Conservation (phyloP, 1,284 basidiomycete genomes). For the Puccinia polysora region DNA sequence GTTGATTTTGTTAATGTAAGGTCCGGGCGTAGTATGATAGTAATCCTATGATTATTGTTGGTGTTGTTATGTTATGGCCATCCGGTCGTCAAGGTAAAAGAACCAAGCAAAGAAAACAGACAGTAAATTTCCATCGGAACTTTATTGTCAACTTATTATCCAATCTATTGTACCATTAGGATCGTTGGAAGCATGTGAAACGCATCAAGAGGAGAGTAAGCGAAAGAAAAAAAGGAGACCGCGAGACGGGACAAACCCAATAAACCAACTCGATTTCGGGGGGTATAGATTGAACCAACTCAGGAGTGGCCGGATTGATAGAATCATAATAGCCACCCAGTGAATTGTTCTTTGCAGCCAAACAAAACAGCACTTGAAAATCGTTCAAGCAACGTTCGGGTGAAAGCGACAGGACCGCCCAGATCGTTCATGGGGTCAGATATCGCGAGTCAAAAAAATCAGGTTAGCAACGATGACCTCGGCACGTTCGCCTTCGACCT, state of each 20-base stretch:
- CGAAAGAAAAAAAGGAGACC: neutral
- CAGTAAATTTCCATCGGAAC: neutral
- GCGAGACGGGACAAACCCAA: slow-evolving; percentile 44
- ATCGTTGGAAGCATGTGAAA: neutral
- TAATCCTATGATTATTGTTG: slow-evolving; percentile 42
- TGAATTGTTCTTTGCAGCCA: slow-evolving; percentile 53
- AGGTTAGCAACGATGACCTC: neutral
- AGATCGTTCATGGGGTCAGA: slow-evolving; percentile 55
- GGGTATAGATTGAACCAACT: slow-evolving; percentile 50
- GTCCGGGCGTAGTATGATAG: slow-evolving; percentile 50
- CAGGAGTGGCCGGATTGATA: slow-evolving; percentile 47
- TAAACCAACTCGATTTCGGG: slow-evolving; percentile 51
- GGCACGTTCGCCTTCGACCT: too few species aligned
- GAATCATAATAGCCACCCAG: slow-evolving; percentile 53
- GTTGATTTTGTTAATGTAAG: slow-evolving; percentile 52
- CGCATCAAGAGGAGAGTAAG: neutral
- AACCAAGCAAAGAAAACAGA: neutral
- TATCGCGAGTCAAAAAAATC: too few species aligned
- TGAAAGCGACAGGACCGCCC: slow-evolving; percentile 48
- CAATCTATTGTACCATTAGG: slow-evolving; percentile 46
- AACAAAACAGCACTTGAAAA: slow-evolving; percentile 53
- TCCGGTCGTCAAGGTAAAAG: neutral
- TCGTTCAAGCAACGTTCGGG: neutral
- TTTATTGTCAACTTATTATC: too few species aligned
- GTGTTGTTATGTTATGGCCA: neutral